These are phyloP conservation scores for Yamadazyma pseudoaaseri DNA, from an alignment of 1,139 yeast genomes.

Conservation along the genomic window DNA sequence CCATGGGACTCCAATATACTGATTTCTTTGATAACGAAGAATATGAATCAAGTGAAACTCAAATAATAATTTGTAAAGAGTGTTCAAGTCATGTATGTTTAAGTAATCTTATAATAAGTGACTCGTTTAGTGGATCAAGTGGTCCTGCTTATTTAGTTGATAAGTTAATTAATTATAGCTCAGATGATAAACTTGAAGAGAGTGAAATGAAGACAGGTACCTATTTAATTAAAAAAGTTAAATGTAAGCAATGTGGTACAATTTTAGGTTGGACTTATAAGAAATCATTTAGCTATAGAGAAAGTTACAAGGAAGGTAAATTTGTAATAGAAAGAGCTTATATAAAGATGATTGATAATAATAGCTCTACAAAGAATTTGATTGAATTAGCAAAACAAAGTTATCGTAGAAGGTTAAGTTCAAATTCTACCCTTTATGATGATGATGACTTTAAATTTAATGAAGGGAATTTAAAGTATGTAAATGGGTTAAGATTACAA, in stretches of 20 bases:
- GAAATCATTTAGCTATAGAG: conserved; percentile 51
- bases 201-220: conserved; percentile 67
- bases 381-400: conserved; percentile 30
- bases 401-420: conserved; percentile 24
- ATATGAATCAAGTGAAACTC: conserved; percentile 34
- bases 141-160: conserved; percentile 57
- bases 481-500: conserved; percentile 17
- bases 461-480: conserved; percentile 11
- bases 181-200: conserved; percentile 31
- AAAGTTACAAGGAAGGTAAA: conserved; percentile 76
- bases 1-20: conserved; percentile 40
- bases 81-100: conserved; percentile 56
- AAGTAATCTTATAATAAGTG: conserved; percentile 44
- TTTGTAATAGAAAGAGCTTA: conserved; percentile 62
- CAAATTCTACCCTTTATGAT: conserved; percentile 16
- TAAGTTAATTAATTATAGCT: conserved; percentile 41
- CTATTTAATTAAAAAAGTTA: conserved; percentile 61
- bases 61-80: conserved; percentile 48
- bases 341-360: conserved; percentile 24
- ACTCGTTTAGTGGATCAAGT: conserved; percentile 49
- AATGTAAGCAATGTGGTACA: conserved; percentile 63
- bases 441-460: conserved; percentile 15
- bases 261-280: conserved; percentile 80
- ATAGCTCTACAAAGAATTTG: conserved; percentile 25
- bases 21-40: conserved; percentile 36